These are phyloP conservation scores for Lentinula detonsa DNA, from an alignment of 768 basidiomycete species.

Conservation along the genomic window DNA sequence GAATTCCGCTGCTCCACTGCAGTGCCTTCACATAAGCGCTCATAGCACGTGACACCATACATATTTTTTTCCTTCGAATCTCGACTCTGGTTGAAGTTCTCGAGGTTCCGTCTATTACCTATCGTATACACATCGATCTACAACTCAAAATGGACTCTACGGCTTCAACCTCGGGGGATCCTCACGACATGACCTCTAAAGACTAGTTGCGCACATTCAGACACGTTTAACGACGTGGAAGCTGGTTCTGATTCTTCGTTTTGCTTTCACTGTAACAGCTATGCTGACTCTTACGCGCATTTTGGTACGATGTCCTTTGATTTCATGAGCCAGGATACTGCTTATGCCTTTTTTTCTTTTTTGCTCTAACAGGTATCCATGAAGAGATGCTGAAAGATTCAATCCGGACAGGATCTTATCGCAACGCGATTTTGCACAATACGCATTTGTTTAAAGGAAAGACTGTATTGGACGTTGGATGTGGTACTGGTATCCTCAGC, in stretches of 20 bases:
- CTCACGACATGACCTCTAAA: constrained; percentile 70
- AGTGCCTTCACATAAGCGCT: not conserved
- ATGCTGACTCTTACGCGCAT: constrained; percentile 95
- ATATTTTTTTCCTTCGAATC: not conserved
- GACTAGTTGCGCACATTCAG: constrained; percentile 69
- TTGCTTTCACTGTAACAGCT: constrained; percentile 41
- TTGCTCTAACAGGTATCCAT: constrained; percentile 67
- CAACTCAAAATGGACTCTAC: constrained; percentile 9
- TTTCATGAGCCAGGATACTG: constrained; percentile 2
- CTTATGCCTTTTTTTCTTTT: constrained; percentile 6
- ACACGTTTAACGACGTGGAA: constrained; percentile 18
- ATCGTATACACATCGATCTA: not conserved
- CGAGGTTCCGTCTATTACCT: not conserved
- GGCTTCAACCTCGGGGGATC: constrained; percentile 3
- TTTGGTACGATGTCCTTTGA: constrained; percentile 51
- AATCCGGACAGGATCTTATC: constrained; percentile 94
- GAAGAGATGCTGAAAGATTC: constrained; percentile 99
- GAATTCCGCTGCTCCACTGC: not conserved
- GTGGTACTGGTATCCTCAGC: constrained; percentile 95
- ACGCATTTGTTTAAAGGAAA: constrained; percentile 94
- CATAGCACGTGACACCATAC: not conserved
- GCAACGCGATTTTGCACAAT: constrained; percentile 91
- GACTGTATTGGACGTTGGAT: constrained; percentile 96
- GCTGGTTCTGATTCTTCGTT: constrained; percentile 32
- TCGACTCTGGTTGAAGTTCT: too few relatives aligned